A percentile compares a stretch with the other conserved stretches of the same genome.
Conservation (phyloP, 345 rosid species). For the Iberis pinnata region DNA sequence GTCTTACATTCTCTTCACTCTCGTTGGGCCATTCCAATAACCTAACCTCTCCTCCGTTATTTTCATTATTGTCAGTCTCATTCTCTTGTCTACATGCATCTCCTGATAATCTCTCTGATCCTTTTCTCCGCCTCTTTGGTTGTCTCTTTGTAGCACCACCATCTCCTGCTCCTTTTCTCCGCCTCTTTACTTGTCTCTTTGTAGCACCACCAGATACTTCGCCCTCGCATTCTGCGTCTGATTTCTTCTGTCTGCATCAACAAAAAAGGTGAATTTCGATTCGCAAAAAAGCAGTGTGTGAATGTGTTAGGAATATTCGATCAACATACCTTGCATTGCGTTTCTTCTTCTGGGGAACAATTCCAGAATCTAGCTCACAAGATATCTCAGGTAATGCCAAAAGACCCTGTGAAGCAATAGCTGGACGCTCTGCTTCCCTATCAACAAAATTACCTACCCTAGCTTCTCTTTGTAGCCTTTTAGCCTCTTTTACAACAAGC, state of each 20-base stretch:
- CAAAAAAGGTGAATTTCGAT: conserved; percentile 14
- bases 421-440: conserved; percentile 73
- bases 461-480: conserved; percentile 41
- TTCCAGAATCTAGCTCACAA: conserved; percentile 31
- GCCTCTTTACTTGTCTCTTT: conserved; percentile 25
- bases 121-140: conserved; percentile 24
- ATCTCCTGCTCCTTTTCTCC: conserved; percentile 14
- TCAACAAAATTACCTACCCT: conserved; percentile 79
- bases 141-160: no score
- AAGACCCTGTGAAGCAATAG: conserved; percentile 51
- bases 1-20: conserved; percentile 3
- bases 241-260: conserved; percentile 29
- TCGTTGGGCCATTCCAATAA: conserved; percentile 10
- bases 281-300: background rate
- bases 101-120: conserved; percentile 3
- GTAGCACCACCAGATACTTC: conserved; percentile 17
- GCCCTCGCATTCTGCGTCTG: conserved; percentile 26
- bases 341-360: conserved; percentile 27
- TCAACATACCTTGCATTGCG: conserved; percentile 47
- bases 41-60: conserved; percentile 13
- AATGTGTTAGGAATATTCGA: conserved; percentile 4
- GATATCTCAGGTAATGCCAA: conserved; percentile 30
- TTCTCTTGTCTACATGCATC: conserved; percentile 12
- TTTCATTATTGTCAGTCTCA: conserved; percentile 16
- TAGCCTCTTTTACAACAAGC: conserved; percentile 52